A percentile compares a stretch with the other conserved stretches of the same genome.
phyloP scores from a whole-genome alignment of 805 yeast species.

The Ogataea thermomethanolica region DNA sequence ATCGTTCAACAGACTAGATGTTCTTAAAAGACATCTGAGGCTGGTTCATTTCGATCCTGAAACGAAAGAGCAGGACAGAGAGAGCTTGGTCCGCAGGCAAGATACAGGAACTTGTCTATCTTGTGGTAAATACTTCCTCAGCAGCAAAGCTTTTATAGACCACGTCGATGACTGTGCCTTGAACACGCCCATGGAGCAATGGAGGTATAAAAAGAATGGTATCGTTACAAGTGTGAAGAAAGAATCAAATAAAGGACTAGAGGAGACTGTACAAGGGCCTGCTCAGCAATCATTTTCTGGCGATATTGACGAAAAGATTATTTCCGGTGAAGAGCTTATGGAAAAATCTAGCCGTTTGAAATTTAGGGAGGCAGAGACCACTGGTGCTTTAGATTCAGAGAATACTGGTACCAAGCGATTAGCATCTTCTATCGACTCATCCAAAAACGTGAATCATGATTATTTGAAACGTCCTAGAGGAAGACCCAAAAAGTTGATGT shows the following conservation, averaged over 20 bases:
- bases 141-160: conserved; percentile 54
- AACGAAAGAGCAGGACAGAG: conserved; percentile 26
- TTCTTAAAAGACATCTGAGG: conserved; percentile 65
- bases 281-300: conserved; percentile 5
- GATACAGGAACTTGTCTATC: conserved; percentile 68
- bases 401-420: conserved; percentile 7
- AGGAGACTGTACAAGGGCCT: conserved; percentile 8
- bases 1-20: conserved; percentile 70
- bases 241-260: conserved; percentile 19
- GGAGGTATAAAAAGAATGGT: conserved; percentile 34
- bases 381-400: conserved; percentile 7
- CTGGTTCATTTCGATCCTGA: conserved; percentile 62
- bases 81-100: conserved; percentile 32
- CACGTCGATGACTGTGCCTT: conserved; percentile 64
- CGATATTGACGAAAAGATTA: conserved; percentile 1
- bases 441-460: conserved; percentile 8
- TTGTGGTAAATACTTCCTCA: conserved; percentile 55
- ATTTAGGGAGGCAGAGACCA: conserved; percentile 2
- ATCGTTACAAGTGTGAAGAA: conserved; percentile 28
- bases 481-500: conserved; percentile 24
- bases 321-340: conserved; percentile 2
- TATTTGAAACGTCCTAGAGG: conserved; percentile 28
- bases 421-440: conserved; percentile 8
- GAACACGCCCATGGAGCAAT: conserved; percentile 32
- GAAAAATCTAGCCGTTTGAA: conserved; percentile 3